Evolutionary conservation across 1,284 basidiomycete species (phyloP).

Genomic region (Lentinula novae-zelandiae): DNA sequence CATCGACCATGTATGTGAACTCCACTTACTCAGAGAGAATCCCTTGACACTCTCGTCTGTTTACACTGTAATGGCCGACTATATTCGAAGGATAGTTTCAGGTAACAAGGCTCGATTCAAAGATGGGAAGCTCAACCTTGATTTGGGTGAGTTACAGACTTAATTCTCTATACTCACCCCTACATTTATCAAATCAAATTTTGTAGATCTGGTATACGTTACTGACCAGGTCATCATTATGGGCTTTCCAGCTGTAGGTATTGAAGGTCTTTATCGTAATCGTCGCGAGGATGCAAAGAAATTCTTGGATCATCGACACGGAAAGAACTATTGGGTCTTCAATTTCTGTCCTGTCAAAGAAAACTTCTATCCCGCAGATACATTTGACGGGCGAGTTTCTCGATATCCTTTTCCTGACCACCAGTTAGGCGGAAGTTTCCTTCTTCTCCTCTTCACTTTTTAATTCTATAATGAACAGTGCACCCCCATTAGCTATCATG

Average conservation of each 20-base stretch:
- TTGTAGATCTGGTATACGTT: constrained; percentile 76
- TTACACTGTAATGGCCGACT: constrained; percentile 46
- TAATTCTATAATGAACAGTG: constrained; percentile 36
- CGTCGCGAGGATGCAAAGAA: constrained; percentile 71
- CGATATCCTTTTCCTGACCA: constrained; percentile 89
- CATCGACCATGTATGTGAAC: background rate
- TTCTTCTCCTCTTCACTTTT: background rate
- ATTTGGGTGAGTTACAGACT: constrained; percentile 45
- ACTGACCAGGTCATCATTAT: constrained; percentile 81
- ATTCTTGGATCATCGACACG: constrained; percentile 75
- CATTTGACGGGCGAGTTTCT: constrained; percentile 73
- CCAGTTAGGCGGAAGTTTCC: constrained; percentile 50
- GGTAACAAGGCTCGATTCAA: constrained; percentile 76
- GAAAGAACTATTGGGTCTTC: constrained; percentile 77
- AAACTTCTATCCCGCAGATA: constrained; percentile 59
- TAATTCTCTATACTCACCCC: background rate
- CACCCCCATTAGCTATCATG: constrained; percentile 80
- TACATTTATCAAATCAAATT: background rate
- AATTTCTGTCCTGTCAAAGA: constrained; percentile 83
- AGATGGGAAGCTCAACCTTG: constrained; percentile 64
- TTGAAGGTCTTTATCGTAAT: constrained; percentile 84
- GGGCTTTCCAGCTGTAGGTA: constrained; percentile 84
- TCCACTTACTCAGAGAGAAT: background rate
- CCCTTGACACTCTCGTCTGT: background rate
- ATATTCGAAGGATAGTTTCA: constrained; percentile 66